A percentile compares a stretch with the other conserved stretches of the same genome.
Evolutionary conservation across 208 protist species (phyloP).

Genomic region (Leishmania tarentolae): DNA sequence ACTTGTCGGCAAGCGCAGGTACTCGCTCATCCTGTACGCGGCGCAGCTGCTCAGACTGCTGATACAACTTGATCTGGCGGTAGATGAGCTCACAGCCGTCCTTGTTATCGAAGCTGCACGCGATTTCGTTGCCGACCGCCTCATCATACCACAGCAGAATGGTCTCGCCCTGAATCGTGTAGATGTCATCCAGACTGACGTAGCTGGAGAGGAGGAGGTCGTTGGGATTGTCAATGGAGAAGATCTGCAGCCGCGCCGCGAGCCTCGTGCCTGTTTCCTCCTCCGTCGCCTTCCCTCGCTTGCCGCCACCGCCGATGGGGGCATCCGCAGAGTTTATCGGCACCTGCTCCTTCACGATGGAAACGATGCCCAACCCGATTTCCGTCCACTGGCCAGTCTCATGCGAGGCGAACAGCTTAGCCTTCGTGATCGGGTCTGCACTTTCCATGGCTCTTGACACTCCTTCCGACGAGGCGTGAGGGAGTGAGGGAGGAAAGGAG

Average conservation of each 20-base stretch:
- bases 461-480: not conserved
- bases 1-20: slow-evolving; percentile 38
- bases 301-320: slow-evolving; percentile 8
- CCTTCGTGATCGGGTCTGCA: slow-evolving; percentile 64
- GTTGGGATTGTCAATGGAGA: slow-evolving; percentile 46
- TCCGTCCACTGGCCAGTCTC: slow-evolving; percentile 56
- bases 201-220: slow-evolving; percentile 73
- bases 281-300: slow-evolving; percentile 23
- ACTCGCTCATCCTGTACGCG: slow-evolving; percentile 30
- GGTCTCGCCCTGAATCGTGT: slow-evolving; percentile 68
- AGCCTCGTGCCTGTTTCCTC: slow-evolving; percentile 16
- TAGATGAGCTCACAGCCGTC: slow-evolving; percentile 66
- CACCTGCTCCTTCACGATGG: slow-evolving; percentile 23
- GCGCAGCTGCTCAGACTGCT: slow-evolving; percentile 35
- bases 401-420: slow-evolving; percentile 68
- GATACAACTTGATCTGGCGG: slow-evolving; percentile 48
- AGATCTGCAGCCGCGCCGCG: slow-evolving; percentile 47
- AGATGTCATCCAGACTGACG: slow-evolving; percentile 61
- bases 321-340: slow-evolving; percentile 3
- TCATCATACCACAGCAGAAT: slow-evolving; percentile 80
- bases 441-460: slow-evolving; percentile 4
- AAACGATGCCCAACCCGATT: slow-evolving; percentile 71
- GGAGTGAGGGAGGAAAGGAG: not conserved
- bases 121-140: slow-evolving; percentile 58
- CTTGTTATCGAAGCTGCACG: slow-evolving; percentile 72